phyloP scores from a whole-genome alignment of 1,139 yeast species.

The Candida pseudocylindracea region DNA sequence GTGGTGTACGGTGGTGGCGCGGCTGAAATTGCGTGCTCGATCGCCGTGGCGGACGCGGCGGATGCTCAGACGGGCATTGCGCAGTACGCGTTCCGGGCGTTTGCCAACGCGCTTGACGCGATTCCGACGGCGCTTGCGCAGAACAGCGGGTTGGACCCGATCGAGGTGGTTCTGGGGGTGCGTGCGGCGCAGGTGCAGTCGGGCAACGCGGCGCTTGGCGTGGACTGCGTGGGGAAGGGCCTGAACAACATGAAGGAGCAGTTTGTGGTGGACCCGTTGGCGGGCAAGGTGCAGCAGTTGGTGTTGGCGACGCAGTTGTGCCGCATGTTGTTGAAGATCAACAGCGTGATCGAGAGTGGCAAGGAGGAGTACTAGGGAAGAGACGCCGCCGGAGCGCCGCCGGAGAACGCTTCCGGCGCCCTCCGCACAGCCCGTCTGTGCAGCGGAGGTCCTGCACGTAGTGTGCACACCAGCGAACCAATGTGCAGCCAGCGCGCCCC shows the following conservation, averaged over 20 bases:
- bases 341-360: constrained; percentile 85
- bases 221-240: constrained; percentile 81
- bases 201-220: constrained; percentile 54
- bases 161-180: constrained; percentile 65
- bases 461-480: no score
- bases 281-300: constrained; percentile 92
- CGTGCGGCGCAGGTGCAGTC: constrained; percentile 75
- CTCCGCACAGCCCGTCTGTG: no score
- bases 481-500: no score
- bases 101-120: constrained; percentile 73
- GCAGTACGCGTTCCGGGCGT: constrained; percentile 94
- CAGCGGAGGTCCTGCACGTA: no score
- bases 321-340: constrained; percentile 91
- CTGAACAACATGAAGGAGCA: constrained; percentile 80
- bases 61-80: constrained; percentile 88
- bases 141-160: constrained; percentile 88
- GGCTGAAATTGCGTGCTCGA: constrained; percentile 82
- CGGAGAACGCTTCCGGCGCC: no score
- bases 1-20: constrained; percentile 99
- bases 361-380: constrained; percentile 39
- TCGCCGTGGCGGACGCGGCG: constrained; percentile 83
- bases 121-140: constrained; percentile 93
- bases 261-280: constrained; percentile 90
- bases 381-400: no score
- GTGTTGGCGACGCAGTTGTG: constrained; percentile 90